Evolutionary conservation across 2,329 filamentous ascomycete species (phyloP).

Genomic region (Aspergillus transmontanensis): DNA sequence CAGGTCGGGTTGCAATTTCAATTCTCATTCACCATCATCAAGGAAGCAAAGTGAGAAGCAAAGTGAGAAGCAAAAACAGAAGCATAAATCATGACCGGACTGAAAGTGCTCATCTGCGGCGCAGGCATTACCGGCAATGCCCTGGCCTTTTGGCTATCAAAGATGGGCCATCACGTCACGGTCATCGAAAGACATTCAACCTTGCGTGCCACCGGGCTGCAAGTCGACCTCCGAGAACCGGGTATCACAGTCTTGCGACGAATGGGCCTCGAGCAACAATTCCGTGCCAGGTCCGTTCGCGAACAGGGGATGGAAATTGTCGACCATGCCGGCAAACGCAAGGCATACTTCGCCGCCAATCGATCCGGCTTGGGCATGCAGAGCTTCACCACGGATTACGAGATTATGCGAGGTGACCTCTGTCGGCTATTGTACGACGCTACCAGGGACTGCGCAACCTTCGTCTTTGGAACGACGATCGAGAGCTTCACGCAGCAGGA

Average conservation of each 20-base stretch:
- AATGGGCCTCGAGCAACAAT: conserved; percentile 55
- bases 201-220: conserved; percentile 53
- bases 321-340: conserved; percentile 40
- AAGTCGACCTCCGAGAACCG: conserved; percentile 57
- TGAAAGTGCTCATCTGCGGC: conserved; percentile 54
- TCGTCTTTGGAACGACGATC: conserved; percentile 37
- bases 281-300: conserved; percentile 42
- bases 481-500: conserved; percentile 27
- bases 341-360: conserved; percentile 48
- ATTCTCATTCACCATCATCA: not conserved
- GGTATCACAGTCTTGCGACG: conserved; percentile 55
- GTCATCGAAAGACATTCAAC: conserved; percentile 45
- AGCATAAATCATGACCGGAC: not conserved
- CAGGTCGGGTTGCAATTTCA: not conserved
- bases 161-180: conserved; percentile 41
- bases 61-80: not conserved
- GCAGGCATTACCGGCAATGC: conserved; percentile 45
- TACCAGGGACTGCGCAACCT: conserved; percentile 40
- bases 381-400: conserved; percentile 52
- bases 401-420: conserved; percentile 60
- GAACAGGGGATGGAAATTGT: conserved; percentile 55
- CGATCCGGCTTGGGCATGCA: conserved; percentile 37
- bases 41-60: not conserved
- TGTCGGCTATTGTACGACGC: conserved; percentile 46
- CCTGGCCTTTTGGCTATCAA: conserved; percentile 55